These are phyloP conservation scores for Colletotrichum gloeosporioides DNA, from an alignment of 2,329 filamentous ascomycete genomes.

Conservation along the genomic window DNA sequence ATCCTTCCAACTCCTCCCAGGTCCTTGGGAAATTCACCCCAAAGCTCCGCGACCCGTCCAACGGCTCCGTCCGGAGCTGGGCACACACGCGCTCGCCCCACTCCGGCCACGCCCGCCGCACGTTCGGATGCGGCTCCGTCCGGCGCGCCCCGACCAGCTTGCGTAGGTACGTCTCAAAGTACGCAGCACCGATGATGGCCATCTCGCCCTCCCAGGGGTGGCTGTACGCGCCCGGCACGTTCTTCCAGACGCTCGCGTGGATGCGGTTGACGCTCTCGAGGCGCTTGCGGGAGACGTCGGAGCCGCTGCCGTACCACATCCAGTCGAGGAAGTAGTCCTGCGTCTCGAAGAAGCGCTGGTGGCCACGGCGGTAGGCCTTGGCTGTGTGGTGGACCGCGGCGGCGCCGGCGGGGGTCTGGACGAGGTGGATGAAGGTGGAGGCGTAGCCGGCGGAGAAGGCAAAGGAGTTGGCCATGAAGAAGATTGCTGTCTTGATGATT, in stretches of 20 bases:
- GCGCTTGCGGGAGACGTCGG: neutral
- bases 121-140: neutral
- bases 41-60: neutral
- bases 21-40: neutral
- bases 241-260: neutral
- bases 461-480: neutral
- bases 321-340: neutral
- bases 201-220: neutral
- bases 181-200: neutral
- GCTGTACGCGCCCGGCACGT: neutral
- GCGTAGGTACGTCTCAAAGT: neutral
- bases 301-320: neutral
- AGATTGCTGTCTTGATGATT: neutral
- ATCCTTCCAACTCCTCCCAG: neutral
- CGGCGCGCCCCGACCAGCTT: neutral
- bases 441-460: neutral
- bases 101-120: neutral
- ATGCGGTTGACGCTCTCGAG: neutral
- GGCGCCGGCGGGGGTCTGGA: neutral
- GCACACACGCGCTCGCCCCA: neutral
- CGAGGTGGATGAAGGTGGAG: neutral
- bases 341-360: neutral
- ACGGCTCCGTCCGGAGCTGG: neutral
- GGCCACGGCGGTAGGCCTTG: neutral
- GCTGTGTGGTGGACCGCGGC: neutral